phyloP scores from a whole-genome alignment of 352 stramenopile genomes.

The Phytophthora cactorum region DNA sequence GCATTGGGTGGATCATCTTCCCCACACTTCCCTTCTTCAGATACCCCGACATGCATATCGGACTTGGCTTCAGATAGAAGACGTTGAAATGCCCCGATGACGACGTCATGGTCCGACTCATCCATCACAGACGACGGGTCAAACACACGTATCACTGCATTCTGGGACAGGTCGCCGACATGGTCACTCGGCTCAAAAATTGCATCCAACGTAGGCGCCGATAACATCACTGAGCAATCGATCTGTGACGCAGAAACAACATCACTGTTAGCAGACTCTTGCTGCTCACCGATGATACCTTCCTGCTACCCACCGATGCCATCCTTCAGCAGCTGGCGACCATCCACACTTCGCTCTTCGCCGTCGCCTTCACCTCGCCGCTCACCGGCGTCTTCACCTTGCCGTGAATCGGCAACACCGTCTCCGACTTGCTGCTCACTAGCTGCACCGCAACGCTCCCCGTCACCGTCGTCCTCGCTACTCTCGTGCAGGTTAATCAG shows the following conservation, averaged over 20 bases:
- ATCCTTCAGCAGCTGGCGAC: no score
- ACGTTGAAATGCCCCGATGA: neutral
- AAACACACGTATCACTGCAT: neutral
- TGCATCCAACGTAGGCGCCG: neutral
- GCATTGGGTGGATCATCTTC: neutral
- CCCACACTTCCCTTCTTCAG: neutral
- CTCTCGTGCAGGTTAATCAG: neutral
- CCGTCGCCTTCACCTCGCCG: neutral
- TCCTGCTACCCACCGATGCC: neutral
- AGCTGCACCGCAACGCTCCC: neutral
- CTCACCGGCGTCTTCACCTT: no score
- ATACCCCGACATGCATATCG: neutral
- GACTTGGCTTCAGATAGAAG: neutral
- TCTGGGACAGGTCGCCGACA: neutral
- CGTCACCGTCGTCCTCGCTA: neutral
- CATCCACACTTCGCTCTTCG: no score
- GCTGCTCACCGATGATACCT: neutral
- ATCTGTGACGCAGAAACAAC: conserved; percentile 9
- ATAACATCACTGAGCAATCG: conserved; percentile 5
- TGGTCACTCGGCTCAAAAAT: neutral
- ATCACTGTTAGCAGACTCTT: neutral
- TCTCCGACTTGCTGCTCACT: neutral
- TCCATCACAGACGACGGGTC: neutral
- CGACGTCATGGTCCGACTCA: neutral
- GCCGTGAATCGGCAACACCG: no score